phyloP scores from a whole-genome alignment of 805 yeast species.

The Candida adriatica region DNA sequence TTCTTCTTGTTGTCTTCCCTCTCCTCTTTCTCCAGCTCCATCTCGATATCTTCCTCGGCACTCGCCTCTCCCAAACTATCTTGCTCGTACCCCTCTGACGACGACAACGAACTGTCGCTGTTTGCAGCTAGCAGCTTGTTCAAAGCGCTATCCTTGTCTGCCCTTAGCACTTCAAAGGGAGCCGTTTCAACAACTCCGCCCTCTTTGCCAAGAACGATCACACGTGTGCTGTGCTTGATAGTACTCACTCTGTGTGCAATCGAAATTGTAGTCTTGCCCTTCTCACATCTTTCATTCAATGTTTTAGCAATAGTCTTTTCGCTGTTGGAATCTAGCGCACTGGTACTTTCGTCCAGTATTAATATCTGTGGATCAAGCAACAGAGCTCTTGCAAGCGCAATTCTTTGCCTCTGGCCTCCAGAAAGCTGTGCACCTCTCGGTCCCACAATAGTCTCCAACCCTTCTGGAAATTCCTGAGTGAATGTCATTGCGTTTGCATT shows the following conservation, averaged over 20 bases:
- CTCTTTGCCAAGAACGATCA: constrained; percentile 68
- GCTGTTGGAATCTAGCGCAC: constrained; percentile 84
- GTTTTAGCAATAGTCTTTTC: constrained; percentile 82
- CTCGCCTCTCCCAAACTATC: too few species aligned
- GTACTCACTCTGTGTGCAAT: constrained; percentile 92
- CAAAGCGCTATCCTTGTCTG: constrained; percentile 29
- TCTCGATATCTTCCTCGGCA: constrained; percentile 4
- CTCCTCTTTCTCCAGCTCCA: neutral
- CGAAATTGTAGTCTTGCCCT: constrained; percentile 69
- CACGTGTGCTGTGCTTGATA: constrained; percentile 72
- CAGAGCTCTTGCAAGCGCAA: constrained; percentile 85
- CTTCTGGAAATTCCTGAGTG: constrained; percentile 70
- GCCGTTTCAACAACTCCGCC: constrained; percentile 77
- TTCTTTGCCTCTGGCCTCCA: constrained; percentile 93
- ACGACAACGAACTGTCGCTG: too few species aligned
- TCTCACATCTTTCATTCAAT: constrained; percentile 43
- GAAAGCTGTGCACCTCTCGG: constrained; percentile 83
- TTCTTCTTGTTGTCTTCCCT: too few species aligned
- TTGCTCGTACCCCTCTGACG: too few species aligned
- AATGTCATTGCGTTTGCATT: constrained; percentile 72
- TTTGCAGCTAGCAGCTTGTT: constrained; percentile 29
- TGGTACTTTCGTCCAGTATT: constrained; percentile 89
- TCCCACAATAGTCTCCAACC: constrained; percentile 77
- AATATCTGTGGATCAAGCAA: constrained; percentile 73
- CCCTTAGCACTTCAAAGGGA: constrained; percentile 43